Conservation (phyloP, 1,284 basidiomycete species). For the Agroathelia rolfsii region DNA sequence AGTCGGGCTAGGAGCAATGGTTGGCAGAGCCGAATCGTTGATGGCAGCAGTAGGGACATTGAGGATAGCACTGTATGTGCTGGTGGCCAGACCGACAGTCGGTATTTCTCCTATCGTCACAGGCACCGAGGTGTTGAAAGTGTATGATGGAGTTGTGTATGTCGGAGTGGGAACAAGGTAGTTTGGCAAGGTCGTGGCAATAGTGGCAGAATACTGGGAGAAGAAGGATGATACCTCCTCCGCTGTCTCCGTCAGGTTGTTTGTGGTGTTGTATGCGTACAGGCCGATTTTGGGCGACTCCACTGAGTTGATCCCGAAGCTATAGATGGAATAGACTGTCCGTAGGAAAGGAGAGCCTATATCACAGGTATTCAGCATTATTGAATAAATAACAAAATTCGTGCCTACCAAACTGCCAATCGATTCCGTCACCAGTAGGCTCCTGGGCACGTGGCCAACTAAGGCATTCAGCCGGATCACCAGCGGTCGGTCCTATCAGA, state of each 20-base stretch:
- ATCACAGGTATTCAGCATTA: conserved; percentile 3
- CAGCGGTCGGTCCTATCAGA: conserved; percentile 63
- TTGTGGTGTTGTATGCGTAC: conserved; percentile 46
- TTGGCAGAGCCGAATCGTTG: conserved; percentile 37
- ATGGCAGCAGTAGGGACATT: conserved; percentile 19
- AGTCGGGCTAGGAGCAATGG: conserved; percentile 30
- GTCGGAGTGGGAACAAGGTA: conserved; percentile 59
- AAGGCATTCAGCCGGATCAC: conserved; percentile 63
- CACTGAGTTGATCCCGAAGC: conserved; percentile 61
- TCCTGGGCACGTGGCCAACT: conserved; percentile 71
- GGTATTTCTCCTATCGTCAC: conserved; percentile 45
- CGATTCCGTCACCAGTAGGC: conserved; percentile 67
- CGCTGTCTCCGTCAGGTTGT: conserved; percentile 29
- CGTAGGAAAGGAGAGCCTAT: conserved; percentile 69
- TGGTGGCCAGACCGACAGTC: conserved; percentile 50
- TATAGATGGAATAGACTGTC: conserved; percentile 74
- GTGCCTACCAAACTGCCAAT: conserved; percentile 70
- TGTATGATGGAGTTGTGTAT: conserved; percentile 55
- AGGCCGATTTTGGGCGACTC: conserved; percentile 69
- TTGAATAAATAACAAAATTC: neutral
- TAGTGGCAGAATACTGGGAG: conserved; percentile 51
- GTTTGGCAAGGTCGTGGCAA: conserved; percentile 70
- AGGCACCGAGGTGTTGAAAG: conserved; percentile 59
- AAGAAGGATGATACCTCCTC: conserved; percentile 42
- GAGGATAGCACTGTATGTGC: conserved; percentile 55